Percentiles rank a stretch among this genome's conserved stretches.
phyloP scores from a whole-genome alignment of 1,284 basidiomycete species.

The Marasmius oreades region DNA sequence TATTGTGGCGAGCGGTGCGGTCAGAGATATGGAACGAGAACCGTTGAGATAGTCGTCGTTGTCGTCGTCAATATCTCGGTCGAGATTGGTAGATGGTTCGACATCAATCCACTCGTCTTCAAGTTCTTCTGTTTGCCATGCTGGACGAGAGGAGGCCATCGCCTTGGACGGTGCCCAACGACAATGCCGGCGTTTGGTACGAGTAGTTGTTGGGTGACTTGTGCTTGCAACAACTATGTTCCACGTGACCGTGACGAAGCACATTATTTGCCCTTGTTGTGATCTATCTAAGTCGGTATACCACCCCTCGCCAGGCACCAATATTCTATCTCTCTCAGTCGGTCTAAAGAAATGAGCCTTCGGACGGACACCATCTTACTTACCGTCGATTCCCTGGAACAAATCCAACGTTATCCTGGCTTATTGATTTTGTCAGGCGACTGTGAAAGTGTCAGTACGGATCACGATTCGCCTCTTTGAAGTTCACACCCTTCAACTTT shows the following conservation, averaged over 20 bases:
- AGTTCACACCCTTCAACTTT: no score
- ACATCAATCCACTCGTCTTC: slow-evolving; percentile 76
- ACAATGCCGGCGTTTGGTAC: not conserved
- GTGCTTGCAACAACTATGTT: not conserved
- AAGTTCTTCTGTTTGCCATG: slow-evolving; percentile 77
- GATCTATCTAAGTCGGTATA: not conserved
- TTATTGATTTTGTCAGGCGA: no score
- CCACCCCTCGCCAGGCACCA: no score
- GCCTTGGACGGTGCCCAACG: not conserved
- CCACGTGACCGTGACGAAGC: not conserved
- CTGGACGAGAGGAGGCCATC: slow-evolving; percentile 37
- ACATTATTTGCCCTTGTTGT: not conserved
- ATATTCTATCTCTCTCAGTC: no score
- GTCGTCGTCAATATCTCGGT: slow-evolving; percentile 28
- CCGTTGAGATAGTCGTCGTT: slow-evolving; percentile 19
- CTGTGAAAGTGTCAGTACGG: no score
- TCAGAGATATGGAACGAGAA: slow-evolving; percentile 58
- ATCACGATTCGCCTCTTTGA: no score
- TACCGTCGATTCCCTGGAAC: no score
- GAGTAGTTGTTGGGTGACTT: not conserved
- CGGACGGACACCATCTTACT: no score
- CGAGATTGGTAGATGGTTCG: slow-evolving; percentile 36
- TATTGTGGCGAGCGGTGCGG: slow-evolving; percentile 52
- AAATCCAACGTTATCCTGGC: no score
- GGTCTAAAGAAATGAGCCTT: no score